Evolutionary conservation across 768 basidiomycete genomes (phyloP).

Genomic region (Calocera cornea): DNA sequence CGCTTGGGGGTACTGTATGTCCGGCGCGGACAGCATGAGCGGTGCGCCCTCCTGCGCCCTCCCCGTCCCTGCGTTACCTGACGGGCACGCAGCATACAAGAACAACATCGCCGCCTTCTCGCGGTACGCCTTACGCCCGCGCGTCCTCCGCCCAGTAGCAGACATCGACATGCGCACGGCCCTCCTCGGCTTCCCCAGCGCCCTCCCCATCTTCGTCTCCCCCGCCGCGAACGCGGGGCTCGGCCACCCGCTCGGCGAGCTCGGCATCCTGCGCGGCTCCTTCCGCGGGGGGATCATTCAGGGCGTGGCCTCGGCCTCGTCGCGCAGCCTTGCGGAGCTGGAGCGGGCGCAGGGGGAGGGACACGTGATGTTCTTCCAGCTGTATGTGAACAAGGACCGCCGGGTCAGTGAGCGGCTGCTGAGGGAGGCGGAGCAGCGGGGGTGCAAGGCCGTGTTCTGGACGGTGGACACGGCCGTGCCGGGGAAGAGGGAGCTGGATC

Average conservation of each 20-base stretch:
- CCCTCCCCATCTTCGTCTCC: slow-evolving; percentile 27
- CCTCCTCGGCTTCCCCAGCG: slow-evolving; percentile 24
- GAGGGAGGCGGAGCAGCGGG: slow-evolving; percentile 53
- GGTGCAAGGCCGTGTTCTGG: slow-evolving; percentile 79
- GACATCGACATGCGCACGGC: slow-evolving; percentile 23
- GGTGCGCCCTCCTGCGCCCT: slow-evolving; percentile 20
- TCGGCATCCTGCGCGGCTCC: slow-evolving; percentile 22
- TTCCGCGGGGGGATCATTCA: slow-evolving; percentile 19
- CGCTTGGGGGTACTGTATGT: slow-evolving; percentile 94
- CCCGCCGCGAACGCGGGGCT: slow-evolving; percentile 30
- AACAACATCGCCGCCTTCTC: slow-evolving; percentile 14
- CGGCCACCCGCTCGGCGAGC: slow-evolving; percentile 27
- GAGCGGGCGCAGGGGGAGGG: slow-evolving; percentile 11
- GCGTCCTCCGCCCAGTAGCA: slow-evolving; percentile 24
- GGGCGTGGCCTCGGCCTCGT: slow-evolving; percentile 28
- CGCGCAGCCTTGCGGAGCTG: slow-evolving; percentile 24
- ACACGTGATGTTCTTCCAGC: slow-evolving; percentile 29
- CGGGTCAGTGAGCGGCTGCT: slow-evolving; percentile 53
- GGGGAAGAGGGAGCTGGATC: slow-evolving; percentile 68
- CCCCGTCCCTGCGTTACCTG: neutral
- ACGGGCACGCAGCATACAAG: neutral
- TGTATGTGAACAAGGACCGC: slow-evolving; percentile 17
- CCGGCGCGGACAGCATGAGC: slow-evolving; percentile 89
- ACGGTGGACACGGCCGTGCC: slow-evolving; percentile 82
- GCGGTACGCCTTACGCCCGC: slow-evolving; percentile 43